Percentiles rank a stretch among this genome's conserved stretches.
Evolutionary conservation across 768 basidiomycete species (phyloP).

Genomic region (Naganishia vaughanmartiniae): DNA sequence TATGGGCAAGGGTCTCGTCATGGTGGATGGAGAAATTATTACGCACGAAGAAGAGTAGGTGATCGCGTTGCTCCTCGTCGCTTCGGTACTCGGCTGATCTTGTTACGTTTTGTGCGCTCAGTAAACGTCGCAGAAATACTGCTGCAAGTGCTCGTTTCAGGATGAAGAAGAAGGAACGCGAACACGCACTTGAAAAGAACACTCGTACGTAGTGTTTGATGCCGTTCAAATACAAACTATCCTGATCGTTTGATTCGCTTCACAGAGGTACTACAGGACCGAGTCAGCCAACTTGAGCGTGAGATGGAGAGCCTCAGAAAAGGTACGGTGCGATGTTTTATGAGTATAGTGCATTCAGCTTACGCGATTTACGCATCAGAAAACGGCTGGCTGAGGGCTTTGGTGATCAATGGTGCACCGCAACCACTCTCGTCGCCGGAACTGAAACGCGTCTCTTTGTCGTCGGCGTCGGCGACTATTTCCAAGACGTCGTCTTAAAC

Average conservation of each 20-base stretch:
- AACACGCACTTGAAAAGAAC: constrained; percentile 43
- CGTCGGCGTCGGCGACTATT: not conserved
- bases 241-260: not conserved
- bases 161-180: constrained; percentile 52
- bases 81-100: not conserved
- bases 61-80: not conserved
- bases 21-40: constrained; percentile 28
- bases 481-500: not conserved
- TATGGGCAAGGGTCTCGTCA: constrained; percentile 21
- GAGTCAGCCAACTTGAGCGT: constrained; percentile 23
- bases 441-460: constrained; percentile 5
- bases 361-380: constrained; percentile 10
- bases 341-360: not conserved
- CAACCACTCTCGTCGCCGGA: constrained; percentile 31
- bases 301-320: constrained; percentile 31
- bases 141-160: constrained; percentile 50
- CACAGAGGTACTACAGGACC: constrained; percentile 28
- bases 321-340: constrained; percentile 5
- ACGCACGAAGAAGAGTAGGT: constrained; percentile 30
- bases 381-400: constrained; percentile 31
- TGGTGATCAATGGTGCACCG: constrained; percentile 33
- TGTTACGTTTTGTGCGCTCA: constrained; percentile 11
- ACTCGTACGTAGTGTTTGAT: constrained; percentile 8
- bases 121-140: constrained; percentile 49
- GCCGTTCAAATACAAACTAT: not conserved